Evolutionary conservation across 805 yeast genomes (phyloP).

Genomic region (Saturnispora gosingensis): DNA sequence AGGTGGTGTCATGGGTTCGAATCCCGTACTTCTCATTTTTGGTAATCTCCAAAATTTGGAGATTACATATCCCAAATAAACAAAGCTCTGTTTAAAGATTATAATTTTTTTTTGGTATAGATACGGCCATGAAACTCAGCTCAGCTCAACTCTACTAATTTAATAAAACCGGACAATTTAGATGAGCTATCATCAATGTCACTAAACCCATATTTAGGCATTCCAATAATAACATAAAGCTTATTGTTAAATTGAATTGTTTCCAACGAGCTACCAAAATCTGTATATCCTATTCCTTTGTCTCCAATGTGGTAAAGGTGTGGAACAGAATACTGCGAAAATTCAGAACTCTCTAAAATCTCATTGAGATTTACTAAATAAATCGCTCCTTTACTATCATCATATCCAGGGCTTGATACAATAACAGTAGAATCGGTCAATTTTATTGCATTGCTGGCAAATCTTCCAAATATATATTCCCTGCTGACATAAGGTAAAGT

Average conservation of each 20-base stretch:
- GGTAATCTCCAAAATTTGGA: no score
- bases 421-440: constrained; percentile 19
- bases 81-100: no score
- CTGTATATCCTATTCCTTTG: constrained; percentile 28
- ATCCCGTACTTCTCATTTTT: constrained; percentile 71
- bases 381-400: constrained; percentile 36
- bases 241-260: constrained; percentile 15
- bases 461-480: constrained; percentile 11
- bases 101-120: no score
- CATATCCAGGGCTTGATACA: constrained; percentile 29
- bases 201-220: constrained; percentile 23
- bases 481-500: not conserved
- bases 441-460: constrained; percentile 16
- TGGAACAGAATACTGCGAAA: not conserved
- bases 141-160: not conserved
- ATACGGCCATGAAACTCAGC: not conserved
- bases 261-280: constrained; percentile 36
- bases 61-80: no score
- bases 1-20: constrained; percentile 93
- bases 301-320: constrained; percentile 18
- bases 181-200: not conserved
- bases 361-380: constrained; percentile 30
- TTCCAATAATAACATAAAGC: constrained; percentile 30
- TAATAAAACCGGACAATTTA: constrained; percentile 1
- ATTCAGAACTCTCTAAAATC: constrained; percentile 3